phyloP scores from a whole-genome alignment of 768 basidiomycete species.

The Pulveroboletus sp. region DNA sequence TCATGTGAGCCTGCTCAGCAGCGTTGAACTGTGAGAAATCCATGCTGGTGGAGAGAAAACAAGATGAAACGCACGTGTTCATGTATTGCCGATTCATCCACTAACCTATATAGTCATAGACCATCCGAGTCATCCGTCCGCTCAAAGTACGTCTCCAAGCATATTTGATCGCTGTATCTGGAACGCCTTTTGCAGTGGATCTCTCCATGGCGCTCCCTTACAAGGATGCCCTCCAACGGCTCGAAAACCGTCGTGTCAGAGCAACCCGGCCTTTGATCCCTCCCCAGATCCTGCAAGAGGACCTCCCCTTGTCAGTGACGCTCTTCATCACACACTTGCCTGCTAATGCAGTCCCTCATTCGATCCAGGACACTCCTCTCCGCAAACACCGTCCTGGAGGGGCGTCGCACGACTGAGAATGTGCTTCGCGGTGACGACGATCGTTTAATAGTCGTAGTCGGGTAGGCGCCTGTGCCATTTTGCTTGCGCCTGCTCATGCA shows the following conservation, averaged over 20 bases:
- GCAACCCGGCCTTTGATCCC: constrained; percentile 88
- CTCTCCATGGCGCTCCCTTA: constrained; percentile 68
- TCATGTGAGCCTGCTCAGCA: constrained; percentile 96
- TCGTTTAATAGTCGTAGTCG: constrained; percentile 87
- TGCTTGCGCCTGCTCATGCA: constrained; percentile 5
- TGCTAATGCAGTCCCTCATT: constrained; percentile 2
- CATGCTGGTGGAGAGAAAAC: constrained; percentile 44
- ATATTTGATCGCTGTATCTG: constrained; percentile 9
- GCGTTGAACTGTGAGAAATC: constrained; percentile 89
- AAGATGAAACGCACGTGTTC: background rate
- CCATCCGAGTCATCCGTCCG: background rate
- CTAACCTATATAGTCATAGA: no score
- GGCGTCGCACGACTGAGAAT: constrained; percentile 73
- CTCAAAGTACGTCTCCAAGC: constrained; percentile 20
- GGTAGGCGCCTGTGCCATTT: constrained; percentile 43
- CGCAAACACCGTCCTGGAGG: constrained; percentile 88
- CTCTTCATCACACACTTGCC: background rate
- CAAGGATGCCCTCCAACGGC: constrained; percentile 73
- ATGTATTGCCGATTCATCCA: no score
- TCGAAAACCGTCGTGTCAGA: constrained; percentile 87
- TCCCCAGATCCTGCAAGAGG: constrained; percentile 92
- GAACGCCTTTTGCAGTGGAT: constrained; percentile 32
- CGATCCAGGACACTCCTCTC: constrained; percentile 63
- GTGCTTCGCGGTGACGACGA: constrained; percentile 88
- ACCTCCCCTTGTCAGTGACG: constrained; percentile 71